Base-by-base conservation (phyloP, 1,139 yeast species). In the Sugiyamaella castrensis region DNA sequence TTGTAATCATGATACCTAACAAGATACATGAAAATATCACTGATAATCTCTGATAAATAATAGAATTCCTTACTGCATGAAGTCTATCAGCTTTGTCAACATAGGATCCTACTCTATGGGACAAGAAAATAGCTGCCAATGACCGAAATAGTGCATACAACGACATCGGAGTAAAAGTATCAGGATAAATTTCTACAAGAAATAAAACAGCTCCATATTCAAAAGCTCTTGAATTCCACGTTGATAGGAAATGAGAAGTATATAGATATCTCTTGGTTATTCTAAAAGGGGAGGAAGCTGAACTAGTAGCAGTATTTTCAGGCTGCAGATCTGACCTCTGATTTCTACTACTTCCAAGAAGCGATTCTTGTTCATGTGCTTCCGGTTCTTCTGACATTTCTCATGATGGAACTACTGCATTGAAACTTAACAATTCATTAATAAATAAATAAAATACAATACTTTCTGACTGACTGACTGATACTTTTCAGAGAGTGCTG, bases 121-220 rank as follows among this genome's bases (percentile, higher is more conserved):
- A 57, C 1, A 65, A 46, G 13, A 65, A n/a, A 7, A 69, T 64
- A 4, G 62, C 65, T 2, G 70, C 51, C 10, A 59, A 36, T 2
- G 69, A 57, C 2, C 70, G 59, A 16, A 55, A 53, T 7, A 68
- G 44, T 0, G 71, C 67, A 47, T 66, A 68, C 27, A 67, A 38
- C 1, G 72, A 68, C 27, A 66, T 53, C 4, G 69, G 69, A n/a
- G 61, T 46, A 15, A 68, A 56, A 3, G 64, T 61, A 10, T 59
- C 59, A 2, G 70, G 69, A 46, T 57, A 65, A 19, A 68, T 47
- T 27, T 61, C 59, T 26, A 67, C 65, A 19, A 68, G 61, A 46
- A 67, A 66, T 13, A 68, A 46, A 4, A 63, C 66, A 5, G 69
- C 64, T n/a, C 69, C 70, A 53, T 57, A 69, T 50, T 68, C 71